phyloP scores from a whole-genome alignment of 371 early-diverging fungal genomes.

The Syncephalis plumigaleata region DNA sequence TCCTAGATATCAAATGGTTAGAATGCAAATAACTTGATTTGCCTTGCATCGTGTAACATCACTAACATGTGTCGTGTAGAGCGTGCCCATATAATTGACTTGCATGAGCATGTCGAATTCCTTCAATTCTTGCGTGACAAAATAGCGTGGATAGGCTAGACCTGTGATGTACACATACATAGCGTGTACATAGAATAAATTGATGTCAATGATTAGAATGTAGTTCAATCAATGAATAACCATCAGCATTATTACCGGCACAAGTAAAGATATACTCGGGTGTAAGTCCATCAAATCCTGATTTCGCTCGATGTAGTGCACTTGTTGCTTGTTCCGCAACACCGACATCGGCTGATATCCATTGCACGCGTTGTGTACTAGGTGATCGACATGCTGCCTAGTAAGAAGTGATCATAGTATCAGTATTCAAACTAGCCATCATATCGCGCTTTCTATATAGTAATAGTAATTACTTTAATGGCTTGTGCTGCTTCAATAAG shows the following conservation, averaged over 20 bases:
- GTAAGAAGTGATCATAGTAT: too few species aligned
- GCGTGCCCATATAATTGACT: conserved; percentile 68
- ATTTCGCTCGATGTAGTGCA: conserved; percentile 42
- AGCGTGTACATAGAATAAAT: not conserved
- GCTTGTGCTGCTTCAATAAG: conserved; percentile 33
- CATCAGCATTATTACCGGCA: conserved; percentile 30
- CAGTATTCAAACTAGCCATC: too few species aligned
- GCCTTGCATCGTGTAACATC: not conserved
- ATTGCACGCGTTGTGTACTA: conserved; percentile 18
- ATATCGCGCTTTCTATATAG: too few species aligned
- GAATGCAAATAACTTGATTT: too few species aligned
- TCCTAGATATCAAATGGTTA: too few species aligned
- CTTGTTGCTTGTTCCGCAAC: conserved; percentile 25
- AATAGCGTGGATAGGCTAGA: conserved; percentile 46
- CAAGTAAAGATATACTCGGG: conserved; percentile 65
- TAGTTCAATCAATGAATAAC: too few species aligned
- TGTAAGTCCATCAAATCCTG: conserved; percentile 25
- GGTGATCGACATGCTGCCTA: conserved; percentile 7
- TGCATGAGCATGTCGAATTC: conserved; percentile 41
- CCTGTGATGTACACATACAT: conserved; percentile 11
- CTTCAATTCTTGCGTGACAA: conserved; percentile 41
- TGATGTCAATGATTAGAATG: too few species aligned
- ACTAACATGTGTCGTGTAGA: conserved; percentile 53
- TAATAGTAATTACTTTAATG: conserved; percentile 15
- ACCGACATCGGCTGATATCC: conserved; percentile 40